A percentile compares a stretch with the other conserved stretches of the same genome.
phyloP scores from a whole-genome alignment of 371 early-diverging fungal genomes.

The Mucor indicus region DNA sequence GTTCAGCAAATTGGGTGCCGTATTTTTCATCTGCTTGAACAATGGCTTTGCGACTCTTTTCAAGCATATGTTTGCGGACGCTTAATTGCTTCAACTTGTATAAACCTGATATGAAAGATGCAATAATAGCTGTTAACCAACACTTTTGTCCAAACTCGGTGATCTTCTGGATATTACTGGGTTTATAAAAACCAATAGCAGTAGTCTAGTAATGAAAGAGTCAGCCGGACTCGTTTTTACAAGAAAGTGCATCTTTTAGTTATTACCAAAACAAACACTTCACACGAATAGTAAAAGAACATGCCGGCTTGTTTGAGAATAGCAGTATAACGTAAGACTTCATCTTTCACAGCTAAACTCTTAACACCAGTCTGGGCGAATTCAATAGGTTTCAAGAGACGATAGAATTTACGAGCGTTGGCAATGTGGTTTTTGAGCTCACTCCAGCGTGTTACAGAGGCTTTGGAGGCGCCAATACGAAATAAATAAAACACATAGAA shows the following conservation, averaged over 20 bases:
- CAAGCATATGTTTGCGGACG: conserved; percentile 34
- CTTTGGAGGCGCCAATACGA: conserved; percentile 53
- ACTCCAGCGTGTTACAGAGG: conserved; percentile 50
- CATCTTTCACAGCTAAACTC: conserved; percentile 48
- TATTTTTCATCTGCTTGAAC: conserved; percentile 19
- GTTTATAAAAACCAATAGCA: conserved; percentile 38
- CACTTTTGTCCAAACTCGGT: conserved; percentile 50
- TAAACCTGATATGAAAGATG: conserved; percentile 54
- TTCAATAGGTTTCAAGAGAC: conserved; percentile 58
- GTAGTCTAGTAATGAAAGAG: conserved; percentile 19
- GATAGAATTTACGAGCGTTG: conserved; percentile 62
- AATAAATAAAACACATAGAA: conserved; percentile 57
- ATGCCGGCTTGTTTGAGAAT: conserved; percentile 54
- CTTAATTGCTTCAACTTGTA: conserved; percentile 61
- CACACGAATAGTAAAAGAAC: conserved; percentile 56
- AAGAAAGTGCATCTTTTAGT: conserved; percentile 14
- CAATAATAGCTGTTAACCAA: conserved; percentile 67
- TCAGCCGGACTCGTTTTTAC: neutral
- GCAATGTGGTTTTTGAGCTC: conserved; percentile 56
- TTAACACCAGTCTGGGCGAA: conserved; percentile 57
- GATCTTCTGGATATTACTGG: conserved; percentile 50
- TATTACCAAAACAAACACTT: conserved; percentile 59
- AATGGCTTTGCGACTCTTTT: conserved; percentile 30
- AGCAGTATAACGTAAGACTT: conserved; percentile 45
- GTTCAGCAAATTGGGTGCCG: conserved; percentile 15